Conservation (phyloP, 2,329 filamentous ascomycete genomes). For the Didymellaceae sp. region DNA sequence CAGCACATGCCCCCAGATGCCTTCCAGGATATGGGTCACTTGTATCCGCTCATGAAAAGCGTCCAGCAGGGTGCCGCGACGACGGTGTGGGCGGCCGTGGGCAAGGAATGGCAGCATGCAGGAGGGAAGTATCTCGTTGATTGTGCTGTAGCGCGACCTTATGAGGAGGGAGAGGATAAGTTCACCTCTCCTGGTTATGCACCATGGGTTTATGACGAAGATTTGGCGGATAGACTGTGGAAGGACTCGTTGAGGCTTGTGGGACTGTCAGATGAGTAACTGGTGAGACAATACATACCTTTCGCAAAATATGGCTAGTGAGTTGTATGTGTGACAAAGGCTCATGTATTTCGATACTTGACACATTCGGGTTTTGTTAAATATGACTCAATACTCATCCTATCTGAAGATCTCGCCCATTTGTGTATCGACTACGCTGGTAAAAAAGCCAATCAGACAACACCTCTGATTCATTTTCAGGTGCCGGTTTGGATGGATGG, state of each 20-base stretch:
- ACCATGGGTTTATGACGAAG: slow-evolving; percentile 30
- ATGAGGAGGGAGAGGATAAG: not conserved
- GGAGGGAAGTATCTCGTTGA: slow-evolving; percentile 56
- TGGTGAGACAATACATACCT: no score
- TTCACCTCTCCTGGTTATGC: slow-evolving; percentile 23
- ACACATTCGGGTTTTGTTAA: no score
- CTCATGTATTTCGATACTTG: no score
- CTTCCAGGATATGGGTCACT: not conserved
- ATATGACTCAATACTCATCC: no score
- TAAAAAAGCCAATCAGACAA: no score
- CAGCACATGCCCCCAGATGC: not conserved
- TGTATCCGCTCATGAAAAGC: slow-evolving; percentile 19
- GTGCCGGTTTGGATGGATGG: no score
- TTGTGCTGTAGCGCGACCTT: not conserved
- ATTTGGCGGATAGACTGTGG: slow-evolving; percentile 42
- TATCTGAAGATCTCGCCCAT: no score
- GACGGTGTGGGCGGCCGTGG: slow-evolving; percentile 52
- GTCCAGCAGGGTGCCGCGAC: slow-evolving; percentile 57
- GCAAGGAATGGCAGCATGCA: slow-evolving; percentile 51
- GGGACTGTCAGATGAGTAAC: not conserved
- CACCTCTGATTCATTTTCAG: no score
- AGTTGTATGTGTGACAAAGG: no score
- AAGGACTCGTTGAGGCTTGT: not conserved
- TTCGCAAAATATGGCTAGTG: no score
- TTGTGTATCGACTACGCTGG: no score